Evolutionary conservation across 768 basidiomycete species (phyloP).

Genomic region (Boletellus ananiceps): DNA sequence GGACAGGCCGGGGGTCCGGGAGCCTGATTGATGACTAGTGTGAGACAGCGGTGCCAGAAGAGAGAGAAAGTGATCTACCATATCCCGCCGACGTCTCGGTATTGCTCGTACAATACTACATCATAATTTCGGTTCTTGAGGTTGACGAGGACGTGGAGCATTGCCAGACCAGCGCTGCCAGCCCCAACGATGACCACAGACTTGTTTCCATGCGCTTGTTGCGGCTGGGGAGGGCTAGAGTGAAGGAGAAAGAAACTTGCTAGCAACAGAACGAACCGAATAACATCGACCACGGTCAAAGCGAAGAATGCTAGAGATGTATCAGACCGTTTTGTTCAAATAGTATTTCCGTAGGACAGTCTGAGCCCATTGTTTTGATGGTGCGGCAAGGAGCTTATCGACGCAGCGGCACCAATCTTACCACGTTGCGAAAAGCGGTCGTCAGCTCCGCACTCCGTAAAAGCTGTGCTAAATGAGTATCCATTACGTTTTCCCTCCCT

Average conservation of each 20-base stretch:
- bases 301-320: no score
- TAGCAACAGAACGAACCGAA: slow-evolving; percentile 8
- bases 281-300: slow-evolving; percentile 8
- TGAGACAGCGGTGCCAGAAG: background rate
- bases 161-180: slow-evolving; percentile 52
- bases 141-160: slow-evolving; percentile 47
- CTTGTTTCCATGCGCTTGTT: slow-evolving; percentile 26
- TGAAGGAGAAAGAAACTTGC: slow-evolving; percentile 8
- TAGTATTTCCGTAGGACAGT: no score
- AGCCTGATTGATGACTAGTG: slow-evolving; percentile 24
- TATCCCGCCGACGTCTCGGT: slow-evolving; percentile 50
- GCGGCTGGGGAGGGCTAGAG: background rate
- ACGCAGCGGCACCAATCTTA: no score
- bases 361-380: no score
- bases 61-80: slow-evolving; percentile 35
- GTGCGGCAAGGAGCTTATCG: no score
- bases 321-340: no score
- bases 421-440: no score
- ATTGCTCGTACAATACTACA: slow-evolving; percentile 51
- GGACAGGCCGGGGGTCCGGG: slow-evolving; percentile 27
- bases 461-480: no score
- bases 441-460: no score
- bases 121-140: slow-evolving; percentile 43
- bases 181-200: slow-evolving; percentile 55
- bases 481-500: no score